A percentile compares a stretch with the other conserved stretches of the same genome.
Evolutionary conservation across 495 filamentous ascomycete genomes (phyloP).

Genomic region (Penicillium verhagenii): DNA sequence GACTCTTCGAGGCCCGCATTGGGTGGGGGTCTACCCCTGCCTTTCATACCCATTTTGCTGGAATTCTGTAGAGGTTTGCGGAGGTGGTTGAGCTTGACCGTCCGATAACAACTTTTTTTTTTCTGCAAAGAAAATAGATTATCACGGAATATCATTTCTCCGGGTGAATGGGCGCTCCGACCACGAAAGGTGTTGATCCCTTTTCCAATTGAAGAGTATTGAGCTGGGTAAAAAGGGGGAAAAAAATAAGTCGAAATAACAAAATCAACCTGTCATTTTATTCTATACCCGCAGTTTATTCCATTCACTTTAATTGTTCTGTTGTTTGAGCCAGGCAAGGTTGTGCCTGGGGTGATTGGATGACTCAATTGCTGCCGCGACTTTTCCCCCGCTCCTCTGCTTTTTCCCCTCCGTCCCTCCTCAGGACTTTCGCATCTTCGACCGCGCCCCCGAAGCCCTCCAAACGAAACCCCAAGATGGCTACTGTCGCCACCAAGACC

Average conservation of each 20-base stretch:
- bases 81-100: background rate
- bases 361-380: constrained; percentile 47
- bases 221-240: constrained; percentile 8
- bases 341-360: constrained; percentile 33
- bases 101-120: constrained; percentile 4
- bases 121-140: constrained; percentile 27
- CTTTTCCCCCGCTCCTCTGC: constrained; percentile 38
- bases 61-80: background rate
- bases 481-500: constrained; percentile 73
- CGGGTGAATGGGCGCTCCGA: constrained; percentile 10
- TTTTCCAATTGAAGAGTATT: constrained; percentile 7
- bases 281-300: constrained; percentile 5
- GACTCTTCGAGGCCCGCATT: constrained; percentile 18
- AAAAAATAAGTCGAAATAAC: constrained; percentile 2
- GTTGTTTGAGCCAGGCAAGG: constrained; percentile 16
- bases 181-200: constrained; percentile 12
- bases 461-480: constrained; percentile 47
- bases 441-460: constrained; percentile 26
- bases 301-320: constrained; percentile 9
- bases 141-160: constrained; percentile 24
- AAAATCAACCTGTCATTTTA: constrained; percentile 3
- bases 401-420: constrained; percentile 36
- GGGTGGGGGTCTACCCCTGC: constrained; percentile 28
- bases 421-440: constrained; percentile 27
- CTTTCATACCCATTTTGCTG: constrained; percentile 27